Evolutionary conservation across 345 rosid genomes (phyloP), one percentile per base, ranked within the genome.

Genomic region (Eucalyptus pauciflora): DNA sequence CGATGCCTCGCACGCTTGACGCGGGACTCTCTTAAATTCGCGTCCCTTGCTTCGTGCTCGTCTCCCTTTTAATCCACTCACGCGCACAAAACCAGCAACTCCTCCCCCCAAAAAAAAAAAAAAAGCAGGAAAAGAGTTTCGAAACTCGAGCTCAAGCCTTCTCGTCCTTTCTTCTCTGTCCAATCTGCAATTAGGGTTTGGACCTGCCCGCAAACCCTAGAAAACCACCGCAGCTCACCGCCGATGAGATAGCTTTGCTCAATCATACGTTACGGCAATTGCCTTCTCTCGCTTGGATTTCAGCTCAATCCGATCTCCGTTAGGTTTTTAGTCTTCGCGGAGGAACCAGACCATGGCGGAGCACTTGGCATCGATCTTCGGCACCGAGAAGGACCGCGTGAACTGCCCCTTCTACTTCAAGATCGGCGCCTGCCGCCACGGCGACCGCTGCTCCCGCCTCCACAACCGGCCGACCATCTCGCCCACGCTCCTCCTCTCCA

Each of bases 351-450:
- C 90, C 87, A 97, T 97, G 99, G 99, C 98, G 93, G 99, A 97
- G 94, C 99, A 97, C 93, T 93, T 97, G 90, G 99, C 99, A 54
- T 95, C 97, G 76, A 96, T 95, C 89, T 96, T 96, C 92, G 97
- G 98, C 24, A 96, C 97, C 5, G 97, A 96, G 93, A 96, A 96
- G 90, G 98, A 96, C 93, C 94, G 97, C 15, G 98, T 95, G 58
- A 96, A 96, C 91, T 96, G 97, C 46, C 97, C 97, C 6, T 96
- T 96, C 93, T 96, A 96, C 92, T 95, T 96, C 93, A 96, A 96
- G 94, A 95, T 96, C 90, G 97, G 97, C 8, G 97, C 98, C 10
- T 96, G 98, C 89, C 95, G 97, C 43, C 98, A 96, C n/a, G 98
- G 98, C 54, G 98, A 96, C 91, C 95, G 98, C n/a, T 96, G 98